Base-by-base conservation (phyloP, 768 basidiomycete species). In the Paxillus ammoniavirescens region DNA sequence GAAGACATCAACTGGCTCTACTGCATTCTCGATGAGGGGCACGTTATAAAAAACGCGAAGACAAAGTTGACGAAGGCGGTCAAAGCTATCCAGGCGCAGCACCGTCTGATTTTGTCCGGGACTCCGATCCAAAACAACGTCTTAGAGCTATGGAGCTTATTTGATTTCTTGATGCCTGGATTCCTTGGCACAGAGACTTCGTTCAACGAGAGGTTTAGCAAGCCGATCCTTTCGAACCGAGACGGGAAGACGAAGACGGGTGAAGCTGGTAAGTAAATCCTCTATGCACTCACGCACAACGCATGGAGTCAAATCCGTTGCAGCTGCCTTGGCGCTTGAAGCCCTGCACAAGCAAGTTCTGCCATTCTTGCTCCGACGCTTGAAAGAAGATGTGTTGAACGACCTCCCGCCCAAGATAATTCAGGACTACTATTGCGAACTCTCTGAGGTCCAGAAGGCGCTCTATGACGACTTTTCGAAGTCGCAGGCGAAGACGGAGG, bases 121-220 rank as follows among this genome's bases (percentile, higher is more conserved):
- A 99, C 97, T 6, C 97, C 97, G 0, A 98, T 99, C 53, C 97
- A 99, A 73, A 99, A 99, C 69, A 98, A 99, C 66, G 94, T 99
- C 2, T 77, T 99, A 46, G 97, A 99, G 67, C 75, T 99, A 2
- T 99, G 97, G 97, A 97, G 93, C 71, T 74, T 99, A 42, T 99
- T 99, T 70, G 97, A 99, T 72, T 99, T 98, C 74, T 75, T 99
- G 60, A 99, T 99, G 97, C 97, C 97, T 14, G 97, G 97, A 4
- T 98, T 99, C 75, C 75, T 99, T 48, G 97, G 97, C n/a, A 93
- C 89, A 12, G 97, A 98, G 69, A 70, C 86, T 13, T 88, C 87
- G 2, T 99, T 99, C 76, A 96, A 93, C 62, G 94, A 98, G 53
- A 83, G 92, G 30, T 99, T 97, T 65, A 87, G 93, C 56, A 97